Evolutionary conservation across 331 rosid species (phyloP).

Genomic region (Dryas integrifolia): DNA sequence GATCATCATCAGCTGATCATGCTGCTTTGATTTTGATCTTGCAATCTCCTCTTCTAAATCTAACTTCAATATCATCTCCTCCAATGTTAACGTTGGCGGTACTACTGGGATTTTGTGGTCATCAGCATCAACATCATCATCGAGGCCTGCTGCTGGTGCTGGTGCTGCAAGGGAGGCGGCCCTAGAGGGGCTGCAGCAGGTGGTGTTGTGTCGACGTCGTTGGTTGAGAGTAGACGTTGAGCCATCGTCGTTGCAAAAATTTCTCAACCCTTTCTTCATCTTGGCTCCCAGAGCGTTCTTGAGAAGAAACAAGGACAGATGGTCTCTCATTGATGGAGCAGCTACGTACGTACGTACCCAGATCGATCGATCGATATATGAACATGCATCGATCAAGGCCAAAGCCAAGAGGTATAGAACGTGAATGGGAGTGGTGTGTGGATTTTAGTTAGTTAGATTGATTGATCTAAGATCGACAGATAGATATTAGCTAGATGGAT

Average conservation of each 20-base stretch:
- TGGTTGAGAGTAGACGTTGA: constrained; percentile 54
- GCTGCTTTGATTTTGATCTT: constrained; percentile 41
- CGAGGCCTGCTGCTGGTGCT: too few relatives aligned
- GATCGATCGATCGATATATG: too few relatives aligned
- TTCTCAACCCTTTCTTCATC: constrained; percentile 41
- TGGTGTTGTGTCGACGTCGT: constrained; percentile 12
- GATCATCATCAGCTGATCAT: constrained; percentile 16
- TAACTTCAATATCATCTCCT: constrained; percentile 61
- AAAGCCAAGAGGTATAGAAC: too few relatives aligned
- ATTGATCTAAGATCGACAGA: background rate
- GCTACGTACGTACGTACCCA: background rate
- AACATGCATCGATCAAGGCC: too few relatives aligned
- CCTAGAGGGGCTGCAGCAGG: background rate
- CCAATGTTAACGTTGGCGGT: constrained; percentile 54
- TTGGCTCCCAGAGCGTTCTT: constrained; percentile 31
- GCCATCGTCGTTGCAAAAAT: constrained; percentile 46
- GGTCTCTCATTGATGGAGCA: constrained; percentile 26
- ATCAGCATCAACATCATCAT: background rate
- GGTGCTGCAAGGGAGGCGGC: background rate
- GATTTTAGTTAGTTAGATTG: constrained; percentile 4
- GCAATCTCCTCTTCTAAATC: constrained; percentile 74
- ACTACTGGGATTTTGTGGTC: background rate
- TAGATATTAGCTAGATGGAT: background rate
- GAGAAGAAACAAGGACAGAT: constrained; percentile 25
- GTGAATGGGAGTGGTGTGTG: constrained; percentile 56